phyloP scores from a whole-genome alignment of 2,329 filamentous ascomycete species.

The Septoria linicola region DNA sequence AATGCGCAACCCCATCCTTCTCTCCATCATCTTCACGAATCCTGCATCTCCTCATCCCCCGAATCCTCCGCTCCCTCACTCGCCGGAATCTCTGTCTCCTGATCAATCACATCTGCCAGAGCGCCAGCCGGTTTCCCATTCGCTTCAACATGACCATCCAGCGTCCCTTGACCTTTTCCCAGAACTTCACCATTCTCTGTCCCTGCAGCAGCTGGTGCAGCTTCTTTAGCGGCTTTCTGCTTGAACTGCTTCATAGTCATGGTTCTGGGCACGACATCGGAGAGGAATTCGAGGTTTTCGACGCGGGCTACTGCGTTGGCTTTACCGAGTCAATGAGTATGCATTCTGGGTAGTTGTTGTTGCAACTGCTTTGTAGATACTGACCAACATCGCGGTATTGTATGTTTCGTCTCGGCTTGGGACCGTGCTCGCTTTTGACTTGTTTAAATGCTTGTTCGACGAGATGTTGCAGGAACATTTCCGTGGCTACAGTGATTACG shows the following conservation, averaged over 20 bases:
- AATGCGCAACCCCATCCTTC: neutral
- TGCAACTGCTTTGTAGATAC: slow-evolving; percentile 26
- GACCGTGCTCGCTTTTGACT: slow-evolving; percentile 70
- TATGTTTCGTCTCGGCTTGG: slow-evolving; percentile 87
- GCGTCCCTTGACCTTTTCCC: slow-evolving; percentile 17
- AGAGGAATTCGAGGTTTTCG: slow-evolving; percentile 92
- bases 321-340: slow-evolving; percentile 39
- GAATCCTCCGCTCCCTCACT: neutral
- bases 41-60: slow-evolving; percentile 9
- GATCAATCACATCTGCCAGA: neutral
- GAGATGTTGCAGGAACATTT: slow-evolving; percentile 94
- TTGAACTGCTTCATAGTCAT: slow-evolving; percentile 77
- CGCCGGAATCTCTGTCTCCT: slow-evolving; percentile 6
- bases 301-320: slow-evolving; percentile 82
- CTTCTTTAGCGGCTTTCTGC: slow-evolving; percentile 46
- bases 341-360: neutral
- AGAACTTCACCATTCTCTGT: neutral
- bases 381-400: slow-evolving; percentile 91
- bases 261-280: slow-evolving; percentile 86
- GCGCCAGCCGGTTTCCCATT: slow-evolving; percentile 14
- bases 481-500: slow-evolving; percentile 87
- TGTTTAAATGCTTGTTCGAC: slow-evolving; percentile 82
- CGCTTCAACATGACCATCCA: slow-evolving; percentile 21
- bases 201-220: slow-evolving; percentile 9
- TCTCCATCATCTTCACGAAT: neutral